Evolutionary conservation across 495 filamentous ascomycete species (phyloP), one percentile per base, ranked within the genome.

Genomic region (Usnea hakonensis): DNA sequence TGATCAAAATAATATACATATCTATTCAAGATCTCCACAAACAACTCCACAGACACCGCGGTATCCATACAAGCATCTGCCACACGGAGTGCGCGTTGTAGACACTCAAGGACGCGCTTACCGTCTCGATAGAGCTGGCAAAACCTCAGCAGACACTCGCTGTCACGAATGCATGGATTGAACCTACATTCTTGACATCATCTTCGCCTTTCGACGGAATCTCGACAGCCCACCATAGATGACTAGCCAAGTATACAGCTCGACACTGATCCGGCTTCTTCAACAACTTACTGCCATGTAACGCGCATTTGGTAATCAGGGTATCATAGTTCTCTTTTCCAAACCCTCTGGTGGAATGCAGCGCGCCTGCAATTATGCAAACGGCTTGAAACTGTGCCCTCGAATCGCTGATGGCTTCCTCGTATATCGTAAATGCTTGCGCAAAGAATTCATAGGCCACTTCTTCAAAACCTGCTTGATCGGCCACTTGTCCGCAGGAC

Each of bases 1-100:
- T 97, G 91, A 74, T 98, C 94, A 75, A 96, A 98, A 75, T 97
- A 97, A 73, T 98, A 98, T 57, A 97, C 94, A 75, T 97, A 98
- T 71, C 94, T 84, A 70, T 97, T 96, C 63, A 98, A 77, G 64
- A 98, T 97, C 76, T 98, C 94, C 55, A 98, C 94, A 70, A 98
- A 98, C 44, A 98, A 79, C 75, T 98, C 94, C 30, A 97, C 91
- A 4, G 90, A 96, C 3, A 97, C 95, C 11, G 91, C 91, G n/a
- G 91, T 92, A 74, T 98, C 94, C 94, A 98, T 98, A 76, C 94
- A 98, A 8, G 94, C 94, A 74, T 98, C 94, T 3, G 94, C 94
- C 10, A 98, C 94, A 55, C 94, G 89, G 26, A 97, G 85, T 23
- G 94, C 95, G 60, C 94, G 89, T 73, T 97, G 94, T 19, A 98